Conservation (phyloP, 306 rosid species). For the Trichosanthes truncata region DNA sequence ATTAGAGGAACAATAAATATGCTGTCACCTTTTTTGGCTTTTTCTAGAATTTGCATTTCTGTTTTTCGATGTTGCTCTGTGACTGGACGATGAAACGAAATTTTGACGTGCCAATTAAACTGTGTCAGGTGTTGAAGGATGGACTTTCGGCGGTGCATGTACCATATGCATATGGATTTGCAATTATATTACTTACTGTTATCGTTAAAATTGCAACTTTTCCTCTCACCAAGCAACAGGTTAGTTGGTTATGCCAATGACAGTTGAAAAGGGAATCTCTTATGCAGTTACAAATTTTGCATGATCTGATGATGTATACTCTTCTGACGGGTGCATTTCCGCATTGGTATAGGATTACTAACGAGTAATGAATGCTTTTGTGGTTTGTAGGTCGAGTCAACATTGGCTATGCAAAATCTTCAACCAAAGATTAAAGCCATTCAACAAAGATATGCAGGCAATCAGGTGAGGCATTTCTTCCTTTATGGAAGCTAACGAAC, state of each 20-base stretch:
- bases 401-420: constrained; percentile 96
- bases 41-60: not conserved
- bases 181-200: constrained; percentile 82
- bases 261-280: not conserved
- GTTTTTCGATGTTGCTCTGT: not conserved
- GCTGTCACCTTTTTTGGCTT: not conserved
- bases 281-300: not conserved
- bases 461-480: constrained; percentile 55
- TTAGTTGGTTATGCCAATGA: constrained; percentile 20
- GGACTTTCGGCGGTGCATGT: constrained; percentile 73
- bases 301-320: not conserved
- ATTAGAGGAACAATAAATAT: not conserved
- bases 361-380: not conserved
- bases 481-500: constrained; percentile 3
- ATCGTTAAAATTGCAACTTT: constrained; percentile 68
- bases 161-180: constrained; percentile 90
- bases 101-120: not conserved
- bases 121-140: constrained; percentile 68
- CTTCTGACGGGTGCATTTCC: not conserved
- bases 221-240: constrained; percentile 97
- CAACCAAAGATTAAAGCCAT: constrained; percentile 97
- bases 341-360: not conserved
- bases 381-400: constrained; percentile 72
- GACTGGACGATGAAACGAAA: not conserved
- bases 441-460: constrained; percentile 94